These are phyloP conservation scores for Tolypocladium guangdongense DNA, from an alignment of 2,329 filamentous ascomycete species.

Conservation along the genomic window DNA sequence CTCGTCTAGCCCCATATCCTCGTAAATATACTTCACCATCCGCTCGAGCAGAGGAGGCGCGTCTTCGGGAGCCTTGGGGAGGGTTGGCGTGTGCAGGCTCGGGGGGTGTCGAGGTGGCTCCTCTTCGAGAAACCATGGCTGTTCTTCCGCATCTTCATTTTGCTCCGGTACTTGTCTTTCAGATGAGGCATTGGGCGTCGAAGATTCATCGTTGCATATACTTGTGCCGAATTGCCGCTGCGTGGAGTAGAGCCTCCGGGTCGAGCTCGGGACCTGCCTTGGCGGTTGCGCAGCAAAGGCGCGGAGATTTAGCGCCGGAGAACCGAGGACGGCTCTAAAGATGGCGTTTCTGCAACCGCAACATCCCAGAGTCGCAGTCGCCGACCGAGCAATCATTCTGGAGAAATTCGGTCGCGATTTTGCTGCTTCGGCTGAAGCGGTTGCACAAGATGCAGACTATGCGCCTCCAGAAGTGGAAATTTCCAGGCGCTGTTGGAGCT, in stretches of 20 bases:
- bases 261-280: constrained; percentile 8
- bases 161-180: constrained; percentile 5
- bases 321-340: constrained; percentile 16
- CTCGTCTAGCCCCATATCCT: constrained; percentile 78
- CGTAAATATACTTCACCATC: constrained; percentile 67
- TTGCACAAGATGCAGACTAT: neutral
- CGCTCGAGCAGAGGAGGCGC: constrained; percentile 61
- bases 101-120: constrained; percentile 44
- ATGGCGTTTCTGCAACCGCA: constrained; percentile 19
- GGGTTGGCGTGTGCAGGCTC: constrained; percentile 32
- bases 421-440: neutral
- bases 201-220: constrained; percentile 3
- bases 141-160: constrained; percentile 23
- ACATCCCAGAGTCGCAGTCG: constrained; percentile 17
- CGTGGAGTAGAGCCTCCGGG: constrained; percentile 14
- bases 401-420: neutral
- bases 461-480: neutral
- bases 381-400: constrained; percentile 20
- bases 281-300: constrained; percentile 11
- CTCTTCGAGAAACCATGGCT: constrained; percentile 83
- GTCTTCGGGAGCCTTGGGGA: constrained; percentile 50
- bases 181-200: constrained; percentile 8
- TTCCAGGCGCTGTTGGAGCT: neutral
- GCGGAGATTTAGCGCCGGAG: constrained; percentile 11
- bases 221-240: neutral